A percentile compares a stretch with the other conserved stretches of the same genome.
Evolutionary conservation across 202 grass and related monocot genomes (phyloP).

Genomic region (Setaria viridis): DNA sequence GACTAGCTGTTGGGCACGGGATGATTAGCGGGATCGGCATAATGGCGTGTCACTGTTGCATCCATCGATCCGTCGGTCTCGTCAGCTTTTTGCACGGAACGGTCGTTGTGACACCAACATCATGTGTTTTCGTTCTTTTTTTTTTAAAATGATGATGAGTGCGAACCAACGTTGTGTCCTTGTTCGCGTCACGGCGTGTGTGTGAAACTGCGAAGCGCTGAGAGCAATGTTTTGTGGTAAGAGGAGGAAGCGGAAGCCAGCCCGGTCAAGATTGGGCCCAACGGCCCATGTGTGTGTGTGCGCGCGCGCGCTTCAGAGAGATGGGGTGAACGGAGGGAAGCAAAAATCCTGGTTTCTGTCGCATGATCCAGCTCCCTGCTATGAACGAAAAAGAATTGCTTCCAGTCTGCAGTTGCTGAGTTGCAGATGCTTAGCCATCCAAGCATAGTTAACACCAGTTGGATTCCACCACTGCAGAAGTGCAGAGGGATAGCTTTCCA

Average conservation of each 20-base stretch:
- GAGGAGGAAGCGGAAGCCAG: too few relatives aligned
- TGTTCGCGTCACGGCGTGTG: too few relatives aligned
- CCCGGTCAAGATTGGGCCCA: background rate
- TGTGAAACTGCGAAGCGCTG: background rate
- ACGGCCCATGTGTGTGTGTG: background rate
- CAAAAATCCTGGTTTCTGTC: background rate
- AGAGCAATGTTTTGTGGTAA: too few relatives aligned
- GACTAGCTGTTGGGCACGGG: slow-evolving; percentile 28
- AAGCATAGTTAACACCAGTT: background rate
- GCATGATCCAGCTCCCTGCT: background rate
- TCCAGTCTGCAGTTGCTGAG: too few relatives aligned
- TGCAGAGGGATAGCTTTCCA: background rate
- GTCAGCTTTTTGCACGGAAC: slow-evolving; percentile 18
- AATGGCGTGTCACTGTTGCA: background rate
- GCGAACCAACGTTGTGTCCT: too few relatives aligned
- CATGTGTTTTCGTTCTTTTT: too few relatives aligned
- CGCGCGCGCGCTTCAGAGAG: too few relatives aligned
- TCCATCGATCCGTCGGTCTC: background rate
- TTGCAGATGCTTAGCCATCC: background rate
- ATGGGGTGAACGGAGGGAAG: too few relatives aligned
- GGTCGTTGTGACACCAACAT: background rate
- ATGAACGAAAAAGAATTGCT: background rate
- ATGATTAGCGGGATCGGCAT: background rate
- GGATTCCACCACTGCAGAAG: background rate
- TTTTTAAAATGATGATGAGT: too few relatives aligned